These are phyloP conservation scores for Globisporangium paroecandrum DNA, from an alignment of 352 stramenopile species.

Conservation along the genomic window DNA sequence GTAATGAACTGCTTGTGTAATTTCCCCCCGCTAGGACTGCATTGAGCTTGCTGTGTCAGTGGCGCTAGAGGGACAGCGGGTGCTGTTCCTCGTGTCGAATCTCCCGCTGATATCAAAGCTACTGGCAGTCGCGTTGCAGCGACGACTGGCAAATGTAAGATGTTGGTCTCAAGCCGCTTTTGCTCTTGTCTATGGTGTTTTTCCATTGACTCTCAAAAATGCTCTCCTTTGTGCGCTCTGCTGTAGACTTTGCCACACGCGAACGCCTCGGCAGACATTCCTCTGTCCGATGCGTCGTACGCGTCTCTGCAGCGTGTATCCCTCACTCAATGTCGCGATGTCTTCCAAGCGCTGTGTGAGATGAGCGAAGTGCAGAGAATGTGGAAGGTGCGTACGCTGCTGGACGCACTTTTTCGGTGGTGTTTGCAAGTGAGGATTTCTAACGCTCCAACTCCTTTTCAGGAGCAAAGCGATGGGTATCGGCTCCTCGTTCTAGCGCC, in stretches of 20 bases:
- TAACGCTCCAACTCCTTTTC: conserved; percentile 12
- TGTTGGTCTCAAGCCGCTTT: conserved; percentile 10
- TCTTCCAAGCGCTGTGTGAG: conserved; percentile 35
- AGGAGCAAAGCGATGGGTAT: conserved; percentile 12
- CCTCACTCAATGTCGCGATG: conserved; percentile 30
- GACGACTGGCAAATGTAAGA: conserved; percentile 13
- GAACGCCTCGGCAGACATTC: conserved; percentile 2
- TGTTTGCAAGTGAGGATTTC: conserved; percentile 1
- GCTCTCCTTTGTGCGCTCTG: background rate
- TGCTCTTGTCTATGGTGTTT: conserved; percentile 10
- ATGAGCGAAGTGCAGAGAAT: conserved; percentile 25
- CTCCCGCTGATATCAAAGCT: conserved; percentile 10
- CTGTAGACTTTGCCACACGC: conserved; percentile 23
- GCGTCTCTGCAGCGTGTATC: conserved; percentile 29
- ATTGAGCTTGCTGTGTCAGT: conserved; percentile 20
- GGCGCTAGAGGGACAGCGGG: conserved; percentile 13
- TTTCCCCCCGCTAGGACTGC: background rate
- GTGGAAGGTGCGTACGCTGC: conserved; percentile 23
- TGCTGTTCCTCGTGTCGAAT: conserved; percentile 20
- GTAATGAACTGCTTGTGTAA: background rate
- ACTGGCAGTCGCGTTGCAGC: conserved; percentile 13
- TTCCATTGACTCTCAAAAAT: background rate
- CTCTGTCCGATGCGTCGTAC: conserved; percentile 13
- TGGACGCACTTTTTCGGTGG: conserved; percentile 7
- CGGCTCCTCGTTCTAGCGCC: conserved; percentile 15